These are phyloP conservation scores for Allantophomopsis lycopodina DNA, from an alignment of 2,329 filamentous ascomycete species.

Conservation along the genomic window DNA sequence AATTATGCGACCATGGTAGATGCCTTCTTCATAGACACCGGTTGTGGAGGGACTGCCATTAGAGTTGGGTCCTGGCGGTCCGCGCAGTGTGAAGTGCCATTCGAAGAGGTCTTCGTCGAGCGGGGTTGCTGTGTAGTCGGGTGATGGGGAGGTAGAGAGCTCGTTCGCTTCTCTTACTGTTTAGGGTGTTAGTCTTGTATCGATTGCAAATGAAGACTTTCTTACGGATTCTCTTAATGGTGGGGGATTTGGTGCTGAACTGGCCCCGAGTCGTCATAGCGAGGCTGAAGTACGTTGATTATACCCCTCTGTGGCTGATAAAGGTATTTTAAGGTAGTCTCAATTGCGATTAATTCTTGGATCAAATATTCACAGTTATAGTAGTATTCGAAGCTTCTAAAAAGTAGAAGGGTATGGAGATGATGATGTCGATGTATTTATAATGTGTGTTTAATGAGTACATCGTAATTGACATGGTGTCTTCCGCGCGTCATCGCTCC, in stretches of 20 bases:
- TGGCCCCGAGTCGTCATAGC: not conserved
- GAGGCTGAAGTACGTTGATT: not conserved
- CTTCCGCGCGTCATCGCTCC: no score
- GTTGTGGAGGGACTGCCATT: conserved; percentile 5
- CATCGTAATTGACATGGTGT: no score
- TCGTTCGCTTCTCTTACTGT: conserved; percentile 83
- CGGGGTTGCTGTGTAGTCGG: conserved; percentile 75
- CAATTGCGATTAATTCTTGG: no score
- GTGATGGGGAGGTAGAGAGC: conserved; percentile 63
- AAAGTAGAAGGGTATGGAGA: no score
- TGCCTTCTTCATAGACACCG: conserved; percentile 50
- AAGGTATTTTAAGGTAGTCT: no score
- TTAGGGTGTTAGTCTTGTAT: conserved; percentile 18
- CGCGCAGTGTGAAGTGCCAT: conserved; percentile 97
- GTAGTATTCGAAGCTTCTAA: no score
- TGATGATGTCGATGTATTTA: no score
- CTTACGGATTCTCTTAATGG: conserved; percentile 67
- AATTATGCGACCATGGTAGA: conserved; percentile 93
- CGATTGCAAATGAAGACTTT: conserved; percentile 4
- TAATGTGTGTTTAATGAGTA: no score
- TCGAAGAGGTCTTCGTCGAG: conserved; percentile 88
- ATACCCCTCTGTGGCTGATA: not conserved
- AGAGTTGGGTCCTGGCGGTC: conserved; percentile 58
- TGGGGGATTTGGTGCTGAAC: conserved; percentile 62
- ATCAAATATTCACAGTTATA: no score